phyloP scores from a whole-genome alignment of 495 filamentous ascomycete genomes.

The Platismatia glauca region DNA sequence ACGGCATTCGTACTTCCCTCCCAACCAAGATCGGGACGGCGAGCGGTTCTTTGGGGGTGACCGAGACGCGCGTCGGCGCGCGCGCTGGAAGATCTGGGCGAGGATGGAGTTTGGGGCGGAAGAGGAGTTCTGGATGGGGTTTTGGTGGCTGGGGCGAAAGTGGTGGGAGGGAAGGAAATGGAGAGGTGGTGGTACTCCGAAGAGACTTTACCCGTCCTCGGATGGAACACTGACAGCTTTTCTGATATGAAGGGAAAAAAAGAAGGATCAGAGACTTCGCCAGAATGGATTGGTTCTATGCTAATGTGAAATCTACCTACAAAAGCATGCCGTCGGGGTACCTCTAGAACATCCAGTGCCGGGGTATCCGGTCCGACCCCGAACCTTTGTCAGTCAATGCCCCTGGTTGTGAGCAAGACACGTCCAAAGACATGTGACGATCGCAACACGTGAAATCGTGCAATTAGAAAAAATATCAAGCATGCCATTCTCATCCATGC shows the following conservation, averaged over 20 bases:
- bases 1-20: conserved; percentile 42
- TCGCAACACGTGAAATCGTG: conserved; percentile 5
- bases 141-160: too few species aligned
- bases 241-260: background rate
- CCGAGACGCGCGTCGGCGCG: conserved; percentile 42
- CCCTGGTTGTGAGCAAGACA: background rate
- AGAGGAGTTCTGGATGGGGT: too few species aligned
- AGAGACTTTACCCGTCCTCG: too few species aligned
- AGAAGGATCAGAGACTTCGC: background rate
- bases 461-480: conserved; percentile 8
- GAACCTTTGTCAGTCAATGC: background rate
- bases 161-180: too few species aligned
- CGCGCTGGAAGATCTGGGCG: background rate
- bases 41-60: conserved; percentile 27
- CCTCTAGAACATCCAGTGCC: conserved; percentile 1
- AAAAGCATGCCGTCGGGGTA: background rate
- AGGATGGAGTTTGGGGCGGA: too few species aligned
- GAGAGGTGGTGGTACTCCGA: too few species aligned
- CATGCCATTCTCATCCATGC: background rate
- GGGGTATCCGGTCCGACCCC: background rate
- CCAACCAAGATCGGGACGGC: conserved; percentile 40
- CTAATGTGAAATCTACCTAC: conserved; percentile 15
- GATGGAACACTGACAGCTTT: background rate
- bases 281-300: conserved; percentile 2
- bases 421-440: background rate